Evolutionary conservation across 768 basidiomycete genomes (phyloP), one percentile per base, ranked within the genome.

Genomic region (Pleurotus pulmonarius): DNA sequence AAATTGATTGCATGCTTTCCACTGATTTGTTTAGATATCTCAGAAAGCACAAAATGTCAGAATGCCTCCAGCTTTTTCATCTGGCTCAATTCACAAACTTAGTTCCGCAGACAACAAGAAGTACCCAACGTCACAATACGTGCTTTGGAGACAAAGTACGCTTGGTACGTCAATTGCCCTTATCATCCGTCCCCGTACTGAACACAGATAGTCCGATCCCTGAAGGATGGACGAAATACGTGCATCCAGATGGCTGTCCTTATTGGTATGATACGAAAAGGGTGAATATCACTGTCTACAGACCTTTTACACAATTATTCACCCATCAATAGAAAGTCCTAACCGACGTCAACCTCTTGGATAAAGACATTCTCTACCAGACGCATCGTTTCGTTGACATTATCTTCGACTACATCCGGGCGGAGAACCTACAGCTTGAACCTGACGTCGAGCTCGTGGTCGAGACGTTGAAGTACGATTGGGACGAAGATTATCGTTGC

Each of bases 391-490:
- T 60, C 47, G 57, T 67, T 46, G n/a, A 41, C 1, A 9, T 44
- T 13, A 63, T 68, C 12, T 4, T 60, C 2, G 45, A 67, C 9
- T 47, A 60, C 1, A 58, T 77, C 4, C 55, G 45, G 45, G 26
- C 41, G 5, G 24, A 47, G n/a, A 59, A 62, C 16, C 7, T 58
- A 7, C 37, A 37, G 20, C 51, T 55, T 5, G 64, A 70, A 0
- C 24, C 58, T 1, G 60, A 75, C 45, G 57, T 70, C 29, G 71
- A 80, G 37, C 64, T 81, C 5, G 69, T 80, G 24, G 48, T 82
- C 25, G 74, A 77, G 43, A 68, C 77, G 1, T 15, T 25, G 25
- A 65, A 52, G 46, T 2, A 44, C 4, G 59, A 58, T n/a, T 59
- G 58, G 3, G 67, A 66, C 0, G 58, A 61, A 18, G 18, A 58